A percentile compares a stretch with the other conserved stretches of the same genome.
These are phyloP conservation scores for Endocladia muricata DNA, from an alignment of 31 red algal species.

Conservation along the genomic window DNA sequence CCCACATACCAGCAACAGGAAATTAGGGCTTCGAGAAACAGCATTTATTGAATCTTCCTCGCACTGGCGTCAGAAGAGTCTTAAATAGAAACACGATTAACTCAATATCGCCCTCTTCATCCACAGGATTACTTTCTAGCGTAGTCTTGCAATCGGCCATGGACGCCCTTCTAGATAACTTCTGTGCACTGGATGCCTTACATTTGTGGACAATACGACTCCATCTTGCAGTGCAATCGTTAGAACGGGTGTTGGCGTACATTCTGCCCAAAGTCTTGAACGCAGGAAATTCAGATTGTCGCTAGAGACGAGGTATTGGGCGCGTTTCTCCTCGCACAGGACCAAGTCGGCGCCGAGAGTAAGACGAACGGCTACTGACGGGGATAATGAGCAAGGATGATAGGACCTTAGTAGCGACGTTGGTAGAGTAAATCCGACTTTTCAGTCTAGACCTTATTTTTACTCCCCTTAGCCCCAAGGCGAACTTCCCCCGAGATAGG, in stretches of 20 bases:
- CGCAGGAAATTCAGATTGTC: neutral
- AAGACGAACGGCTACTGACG: too few relatives aligned
- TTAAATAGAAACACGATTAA: neutral
- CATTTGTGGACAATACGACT: neutral
- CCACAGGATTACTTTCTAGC: neutral
- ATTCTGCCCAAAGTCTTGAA: neutral
- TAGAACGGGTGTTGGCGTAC: neutral
- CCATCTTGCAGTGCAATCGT: neutral
- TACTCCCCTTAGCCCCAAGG: too few relatives aligned
- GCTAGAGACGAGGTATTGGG: too few relatives aligned
- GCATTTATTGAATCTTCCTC: neutral
- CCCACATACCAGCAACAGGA: neutral
- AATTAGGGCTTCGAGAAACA: neutral
- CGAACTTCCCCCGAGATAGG: too few relatives aligned
- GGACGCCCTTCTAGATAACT: too few relatives aligned
- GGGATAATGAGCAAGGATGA: too few relatives aligned
- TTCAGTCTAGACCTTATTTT: too few relatives aligned
- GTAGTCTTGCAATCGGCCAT: neutral
- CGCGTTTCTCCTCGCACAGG: too few relatives aligned
- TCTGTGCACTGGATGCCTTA: neutral
- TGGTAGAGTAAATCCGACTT: too few relatives aligned
- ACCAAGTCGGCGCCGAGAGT: too few relatives aligned
- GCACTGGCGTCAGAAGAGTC: neutral
- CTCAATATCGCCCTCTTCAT: neutral
- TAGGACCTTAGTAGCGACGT: too few relatives aligned